Conservation (phyloP, 352 stramenopile genomes). For the Phytopythium ostracodes region DNA sequence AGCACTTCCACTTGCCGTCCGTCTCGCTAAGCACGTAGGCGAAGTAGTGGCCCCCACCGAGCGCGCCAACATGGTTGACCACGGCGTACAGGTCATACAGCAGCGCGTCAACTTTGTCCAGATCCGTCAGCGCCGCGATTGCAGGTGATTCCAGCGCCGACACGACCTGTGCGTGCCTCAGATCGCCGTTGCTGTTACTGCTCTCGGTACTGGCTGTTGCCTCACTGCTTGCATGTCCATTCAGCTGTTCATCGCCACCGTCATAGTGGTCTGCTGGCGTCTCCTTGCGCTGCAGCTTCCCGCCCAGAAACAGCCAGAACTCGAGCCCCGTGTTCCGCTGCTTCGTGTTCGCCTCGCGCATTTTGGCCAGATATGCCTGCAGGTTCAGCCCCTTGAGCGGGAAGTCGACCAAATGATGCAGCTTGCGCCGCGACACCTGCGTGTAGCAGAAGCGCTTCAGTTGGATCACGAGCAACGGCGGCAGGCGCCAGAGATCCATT, state of each 20-base stretch:
- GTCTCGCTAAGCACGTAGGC: constrained; percentile 78
- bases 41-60: constrained; percentile 96
- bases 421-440: constrained; percentile 89
- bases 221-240: background rate
- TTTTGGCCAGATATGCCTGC: constrained; percentile 66
- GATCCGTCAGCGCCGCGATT: constrained; percentile 37
- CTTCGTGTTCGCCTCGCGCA: constrained; percentile 30
- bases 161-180: background rate
- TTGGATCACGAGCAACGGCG: constrained; percentile 98
- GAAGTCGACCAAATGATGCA: constrained; percentile 96
- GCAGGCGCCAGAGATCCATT: constrained; percentile 97
- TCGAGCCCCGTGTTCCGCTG: background rate
- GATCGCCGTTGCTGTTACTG: background rate
- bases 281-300: constrained; percentile 31
- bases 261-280: constrained; percentile 19
- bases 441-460: constrained; percentile 99
- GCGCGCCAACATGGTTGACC: constrained; percentile 96
- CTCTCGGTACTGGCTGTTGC: constrained; percentile 3
- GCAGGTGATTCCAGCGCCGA: constrained; percentile 56
- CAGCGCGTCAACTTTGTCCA: constrained; percentile 48
- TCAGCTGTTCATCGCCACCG: background rate
- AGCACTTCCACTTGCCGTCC: constrained; percentile 96
- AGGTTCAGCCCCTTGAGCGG: constrained; percentile 92
- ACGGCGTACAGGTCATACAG: constrained; percentile 97
- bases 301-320: constrained; percentile 67